Evolutionary conservation across 2,329 filamentous ascomycete species (phyloP).

Genomic region (Dactylonectria estremocensis): DNA sequence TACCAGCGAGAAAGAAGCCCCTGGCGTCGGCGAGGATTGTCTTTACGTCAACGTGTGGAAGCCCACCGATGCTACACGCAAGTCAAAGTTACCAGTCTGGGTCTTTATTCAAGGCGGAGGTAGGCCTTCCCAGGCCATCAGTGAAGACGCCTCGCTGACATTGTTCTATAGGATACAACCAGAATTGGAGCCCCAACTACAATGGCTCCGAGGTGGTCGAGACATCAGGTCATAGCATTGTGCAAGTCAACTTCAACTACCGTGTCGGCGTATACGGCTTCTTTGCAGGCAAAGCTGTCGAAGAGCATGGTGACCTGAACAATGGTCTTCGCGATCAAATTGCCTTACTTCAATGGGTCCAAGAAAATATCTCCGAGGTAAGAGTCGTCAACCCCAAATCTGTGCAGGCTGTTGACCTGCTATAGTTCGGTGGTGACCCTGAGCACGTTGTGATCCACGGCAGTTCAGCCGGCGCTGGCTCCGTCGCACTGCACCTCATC

Average conservation of each 20-base stretch:
- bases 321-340: conserved; percentile 12
- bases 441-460: conserved; percentile 15
- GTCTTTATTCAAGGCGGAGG: conserved; percentile 10
- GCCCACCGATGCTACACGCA: neutral
- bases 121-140: neutral
- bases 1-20: neutral
- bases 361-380: conserved; percentile 9
- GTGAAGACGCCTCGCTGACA: neutral
- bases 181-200: conserved; percentile 6
- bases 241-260: conserved; percentile 18
- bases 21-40: conserved; percentile 8
- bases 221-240: neutral
- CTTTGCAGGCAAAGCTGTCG: neutral
- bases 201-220: conserved; percentile 13
- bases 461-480: conserved; percentile 3
- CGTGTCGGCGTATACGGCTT: conserved; percentile 19
- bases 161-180: conserved; percentile 2
- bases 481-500: conserved; percentile 3
- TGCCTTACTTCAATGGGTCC: conserved; percentile 2
- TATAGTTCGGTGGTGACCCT: conserved; percentile 12
- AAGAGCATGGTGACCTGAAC: conserved; percentile 13
- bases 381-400: neutral
- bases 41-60: conserved; percentile 15
- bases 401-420: neutral
- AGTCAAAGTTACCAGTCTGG: conserved; percentile 17